phyloP scores from a whole-genome alignment of 768 basidiomycete genomes.

The Russula sp. region DNA sequence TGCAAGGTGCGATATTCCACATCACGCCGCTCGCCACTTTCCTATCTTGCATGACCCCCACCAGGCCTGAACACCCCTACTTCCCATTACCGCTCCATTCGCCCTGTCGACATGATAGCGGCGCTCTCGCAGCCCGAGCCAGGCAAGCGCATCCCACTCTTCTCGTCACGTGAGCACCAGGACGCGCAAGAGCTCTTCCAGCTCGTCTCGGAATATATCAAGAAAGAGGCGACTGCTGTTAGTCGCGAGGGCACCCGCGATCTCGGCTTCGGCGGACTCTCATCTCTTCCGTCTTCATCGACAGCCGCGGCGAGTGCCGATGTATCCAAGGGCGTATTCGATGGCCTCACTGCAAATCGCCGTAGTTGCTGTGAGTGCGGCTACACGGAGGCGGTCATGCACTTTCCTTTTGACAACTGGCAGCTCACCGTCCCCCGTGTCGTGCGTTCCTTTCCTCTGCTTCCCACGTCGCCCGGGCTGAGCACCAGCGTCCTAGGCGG shows the following conservation, averaged over 20 bases:
- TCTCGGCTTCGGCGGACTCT: constrained; percentile 61
- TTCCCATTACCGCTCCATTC: constrained; percentile 52
- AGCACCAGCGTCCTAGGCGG: constrained; percentile 37
- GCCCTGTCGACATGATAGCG: constrained; percentile 66
- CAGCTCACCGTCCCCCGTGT: constrained; percentile 67
- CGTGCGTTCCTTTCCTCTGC: constrained; percentile 40
- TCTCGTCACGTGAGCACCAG: constrained; percentile 91
- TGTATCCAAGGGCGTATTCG: constrained; percentile 69
- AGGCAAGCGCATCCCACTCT: constrained; percentile 55
- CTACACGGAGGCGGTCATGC: constrained; percentile 92
- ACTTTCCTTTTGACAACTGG: constrained; percentile 82
- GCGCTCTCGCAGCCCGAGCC: constrained; percentile 54
- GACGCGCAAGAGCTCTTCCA: constrained; percentile 99
- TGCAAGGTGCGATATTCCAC: constrained; percentile 45
- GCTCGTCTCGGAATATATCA: constrained; percentile 83
- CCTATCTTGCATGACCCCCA: neutral
- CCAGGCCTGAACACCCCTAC: constrained; percentile 62
- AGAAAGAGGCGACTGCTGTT: constrained; percentile 73
- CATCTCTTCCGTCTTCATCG: constrained; percentile 24
- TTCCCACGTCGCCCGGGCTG: neutral
- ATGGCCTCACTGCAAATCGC: constrained; percentile 86
- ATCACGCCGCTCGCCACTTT: constrained; percentile 22
- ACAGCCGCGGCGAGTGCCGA: constrained; percentile 28
- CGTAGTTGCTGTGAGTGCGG: constrained; percentile 85
- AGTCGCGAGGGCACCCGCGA: constrained; percentile 66